Conservation (phyloP, 352 stramenopile genomes). For the Phytophthora pini region DNA sequence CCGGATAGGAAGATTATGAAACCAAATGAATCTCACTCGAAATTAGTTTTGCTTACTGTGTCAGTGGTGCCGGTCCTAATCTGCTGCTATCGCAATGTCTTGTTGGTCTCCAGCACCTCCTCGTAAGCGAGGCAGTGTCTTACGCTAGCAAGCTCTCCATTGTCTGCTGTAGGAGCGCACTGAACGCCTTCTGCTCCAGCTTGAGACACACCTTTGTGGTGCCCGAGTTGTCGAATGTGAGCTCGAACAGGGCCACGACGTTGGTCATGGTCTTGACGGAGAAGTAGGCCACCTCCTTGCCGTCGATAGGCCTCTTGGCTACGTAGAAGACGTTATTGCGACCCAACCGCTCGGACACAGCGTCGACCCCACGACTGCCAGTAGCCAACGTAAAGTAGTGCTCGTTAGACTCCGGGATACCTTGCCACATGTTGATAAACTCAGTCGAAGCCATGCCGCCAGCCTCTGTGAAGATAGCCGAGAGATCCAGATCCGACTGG, state of each 20-base stretch:
- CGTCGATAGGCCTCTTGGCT: conserved; percentile 92
- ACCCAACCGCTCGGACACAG: conserved; percentile 88
- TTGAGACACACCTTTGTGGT: conserved; percentile 95
- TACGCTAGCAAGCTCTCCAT: conserved; percentile 80
- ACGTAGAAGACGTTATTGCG: conserved; percentile 95
- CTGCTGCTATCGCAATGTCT: conserved; percentile 16
- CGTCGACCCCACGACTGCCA: conserved; percentile 72
- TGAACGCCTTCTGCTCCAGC: conserved; percentile 93
- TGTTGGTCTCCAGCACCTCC: conserved; percentile 3
- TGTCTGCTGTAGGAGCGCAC: conserved; percentile 86
- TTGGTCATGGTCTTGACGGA: conserved; percentile 94
- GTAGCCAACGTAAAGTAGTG: conserved; percentile 92
- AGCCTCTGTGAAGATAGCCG: conserved; percentile 87
- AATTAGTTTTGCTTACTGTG: conserved; percentile 23
- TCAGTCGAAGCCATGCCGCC: conserved; percentile 91
- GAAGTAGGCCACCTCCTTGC: conserved; percentile 97
- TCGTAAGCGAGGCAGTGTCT: not conserved
- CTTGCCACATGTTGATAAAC: conserved; percentile 97
- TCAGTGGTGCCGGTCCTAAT: conserved; percentile 10
- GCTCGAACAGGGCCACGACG: conserved; percentile 93
- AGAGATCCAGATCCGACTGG: conserved; percentile 92
- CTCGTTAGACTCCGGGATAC: conserved; percentile 95
- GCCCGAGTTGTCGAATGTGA: conserved; percentile 95
- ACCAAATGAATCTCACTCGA: conserved; percentile 27
- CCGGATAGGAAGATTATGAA: not conserved